phyloP scores from a whole-genome alignment of 2,329 filamentous ascomycete genomes.

The Lachnellula hyalina region DNA sequence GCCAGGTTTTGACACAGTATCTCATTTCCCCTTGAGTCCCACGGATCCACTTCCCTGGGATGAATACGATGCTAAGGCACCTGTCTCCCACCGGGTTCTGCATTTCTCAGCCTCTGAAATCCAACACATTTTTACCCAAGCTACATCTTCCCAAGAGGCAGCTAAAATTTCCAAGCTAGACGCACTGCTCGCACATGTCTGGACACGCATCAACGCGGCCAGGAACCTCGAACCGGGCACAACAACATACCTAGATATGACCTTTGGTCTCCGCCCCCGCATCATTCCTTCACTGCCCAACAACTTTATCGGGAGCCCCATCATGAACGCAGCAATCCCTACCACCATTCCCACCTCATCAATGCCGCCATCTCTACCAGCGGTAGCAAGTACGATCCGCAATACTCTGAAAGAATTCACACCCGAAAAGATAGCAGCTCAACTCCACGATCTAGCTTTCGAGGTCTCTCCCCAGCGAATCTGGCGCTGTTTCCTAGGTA shows the following conservation, averaged over 20 bases:
- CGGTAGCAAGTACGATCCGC: conserved; percentile 32
- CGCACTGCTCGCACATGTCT: conserved; percentile 42
- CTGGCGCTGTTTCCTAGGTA: conserved; percentile 43
- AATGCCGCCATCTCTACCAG: conserved; percentile 7
- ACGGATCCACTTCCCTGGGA: conserved; percentile 36
- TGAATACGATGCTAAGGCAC: conserved; percentile 36
- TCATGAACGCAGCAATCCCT: conserved; percentile 36
- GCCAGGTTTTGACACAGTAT: conserved; percentile 25
- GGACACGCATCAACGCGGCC: conserved; percentile 39
- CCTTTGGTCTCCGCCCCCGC: conserved; percentile 37
- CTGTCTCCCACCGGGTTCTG: conserved; percentile 32
- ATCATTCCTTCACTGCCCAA: conserved; percentile 37
- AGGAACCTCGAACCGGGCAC: conserved; percentile 27
- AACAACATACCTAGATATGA: conserved; percentile 34
- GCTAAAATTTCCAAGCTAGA: conserved; percentile 38
- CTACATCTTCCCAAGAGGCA: conserved; percentile 8
- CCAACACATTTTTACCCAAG: conserved; percentile 30
- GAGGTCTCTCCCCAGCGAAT: conserved; percentile 42
- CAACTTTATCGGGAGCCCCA: conserved; percentile 40
- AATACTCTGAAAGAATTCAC: conserved; percentile 34
- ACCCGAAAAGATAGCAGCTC: conserved; percentile 33
- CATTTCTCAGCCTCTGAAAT: conserved; percentile 36
- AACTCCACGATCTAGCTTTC: conserved; percentile 39
- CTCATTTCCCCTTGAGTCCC: conserved; percentile 17
- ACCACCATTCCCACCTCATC: not conserved